Conservation (phyloP, 164 flowering plant genomes). For the Chimonanthus praecox region DNA sequence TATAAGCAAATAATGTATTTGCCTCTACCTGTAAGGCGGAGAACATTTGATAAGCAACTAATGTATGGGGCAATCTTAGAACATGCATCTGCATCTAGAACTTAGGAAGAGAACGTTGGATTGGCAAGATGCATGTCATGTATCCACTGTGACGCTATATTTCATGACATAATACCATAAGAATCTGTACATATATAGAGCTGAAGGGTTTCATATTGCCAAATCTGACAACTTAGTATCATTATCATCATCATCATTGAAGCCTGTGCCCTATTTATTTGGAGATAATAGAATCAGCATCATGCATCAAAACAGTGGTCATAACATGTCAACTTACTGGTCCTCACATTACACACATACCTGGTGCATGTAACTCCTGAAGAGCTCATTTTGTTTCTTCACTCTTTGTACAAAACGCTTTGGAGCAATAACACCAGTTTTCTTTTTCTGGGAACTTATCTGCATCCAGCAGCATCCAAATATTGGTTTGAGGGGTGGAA, state of each 20-base stretch:
- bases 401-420: constrained; percentile 93
- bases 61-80: neutral
- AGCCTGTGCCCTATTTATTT: neutral
- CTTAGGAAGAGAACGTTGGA: too few species aligned
- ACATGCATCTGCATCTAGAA: neutral
- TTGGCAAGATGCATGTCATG: too few species aligned
- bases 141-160: too few species aligned
- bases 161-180: too few species aligned
- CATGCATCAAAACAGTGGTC: neutral
- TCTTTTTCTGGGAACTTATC: constrained; percentile 97
- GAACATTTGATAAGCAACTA: neutral
- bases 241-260: neutral
- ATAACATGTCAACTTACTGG: neutral
- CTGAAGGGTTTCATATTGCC: neutral
- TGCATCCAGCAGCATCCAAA: constrained; percentile 24
- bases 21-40: neutral
- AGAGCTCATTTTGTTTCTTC: constrained; percentile 92
- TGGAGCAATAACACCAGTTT: constrained; percentile 96
- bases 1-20: neutral
- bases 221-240: neutral
- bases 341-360: constrained; percentile 28
- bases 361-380: constrained; percentile 99
- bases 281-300: neutral
- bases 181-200: neutral
- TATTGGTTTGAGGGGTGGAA: neutral